Evolutionary conservation across 192 early-diverging fungal species (phyloP), one percentile per base, ranked within the genome.

Genomic region (Gonapodya prolifera): DNA sequence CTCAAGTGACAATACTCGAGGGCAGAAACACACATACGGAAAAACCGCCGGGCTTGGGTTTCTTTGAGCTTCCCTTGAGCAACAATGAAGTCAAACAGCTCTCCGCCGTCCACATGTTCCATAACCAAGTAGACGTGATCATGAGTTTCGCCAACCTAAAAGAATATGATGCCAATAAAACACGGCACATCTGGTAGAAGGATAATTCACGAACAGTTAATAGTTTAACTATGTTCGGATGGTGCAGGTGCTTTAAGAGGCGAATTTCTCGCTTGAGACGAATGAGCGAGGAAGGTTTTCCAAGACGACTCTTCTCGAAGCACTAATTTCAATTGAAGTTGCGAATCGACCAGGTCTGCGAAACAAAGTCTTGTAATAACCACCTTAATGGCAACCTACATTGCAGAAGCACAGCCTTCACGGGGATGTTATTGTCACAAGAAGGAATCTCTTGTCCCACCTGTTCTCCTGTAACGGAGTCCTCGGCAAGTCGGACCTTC

Each of bases 21-120:
- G 0, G 85, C 88, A 31, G 86, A 81, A 0, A 89, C 81, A 28
- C 88, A 85, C 75, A 87, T 81, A 35, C 81, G 81, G 31, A 89
- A 87, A 70, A 86, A 89, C 34, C 80, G 80, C 31, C 81, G 81
- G 1, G 86, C 87, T 31, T 82, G 80, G 34, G 74, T 77, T 61
- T 89, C 88, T 0, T 82, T 79, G 34, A 89, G 34, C 0, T 82
- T 79, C 16, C 81, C 82, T 33, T 82, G 76, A 61, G 45, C 81
- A 31, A 86, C 86, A 34, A 90, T 87, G 45, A 82, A 82, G 34
- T 90, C 85, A 80, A 90, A 88, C 13, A 90, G 80, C 69, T 90
- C 88, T 1, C 88, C 86, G 28, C 88, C 88, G 28, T 84, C 80
- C 17, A 85, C 45, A 75, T 87, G 84, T 71, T 90, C 87, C 86